Evolutionary conservation across 2,329 filamentous ascomycete genomes (phyloP).

Genomic region (Cladosporium oxysporum): DNA sequence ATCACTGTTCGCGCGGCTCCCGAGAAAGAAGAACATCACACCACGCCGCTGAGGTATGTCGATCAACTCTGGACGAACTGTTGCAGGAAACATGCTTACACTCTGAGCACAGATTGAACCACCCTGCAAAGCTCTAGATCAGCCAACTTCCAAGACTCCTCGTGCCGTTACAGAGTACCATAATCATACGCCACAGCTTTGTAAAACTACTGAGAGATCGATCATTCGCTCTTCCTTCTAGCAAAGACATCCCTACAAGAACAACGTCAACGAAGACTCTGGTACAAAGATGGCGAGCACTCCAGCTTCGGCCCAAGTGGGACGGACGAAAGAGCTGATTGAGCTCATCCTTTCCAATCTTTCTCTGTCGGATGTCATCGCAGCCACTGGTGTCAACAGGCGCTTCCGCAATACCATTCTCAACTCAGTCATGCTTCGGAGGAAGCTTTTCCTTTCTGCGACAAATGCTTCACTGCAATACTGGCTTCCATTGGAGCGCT

Average conservation of each 20-base stretch:
- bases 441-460: neutral
- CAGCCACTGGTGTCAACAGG: neutral
- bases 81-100: neutral
- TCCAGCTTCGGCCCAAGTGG: no score
- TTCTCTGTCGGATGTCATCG: neutral
- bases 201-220: neutral
- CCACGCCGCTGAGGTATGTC: neutral
- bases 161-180: neutral
- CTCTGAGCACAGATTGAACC: neutral
- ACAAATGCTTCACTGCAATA: no score
- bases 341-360: neutral
- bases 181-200: neutral
- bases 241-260: no score
- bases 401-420: constrained; percentile 4
- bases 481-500: no score
- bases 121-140: neutral
- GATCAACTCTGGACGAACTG: neutral
- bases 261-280: no score
- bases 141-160: neutral
- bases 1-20: neutral
- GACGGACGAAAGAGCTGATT: neutral
- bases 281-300: no score
- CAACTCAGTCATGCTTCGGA: neutral
- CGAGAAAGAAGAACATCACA: neutral
- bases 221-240: no score